Conservation (phyloP, 805 yeast genomes). For the Jamesozyma jinghongensis region DNA sequence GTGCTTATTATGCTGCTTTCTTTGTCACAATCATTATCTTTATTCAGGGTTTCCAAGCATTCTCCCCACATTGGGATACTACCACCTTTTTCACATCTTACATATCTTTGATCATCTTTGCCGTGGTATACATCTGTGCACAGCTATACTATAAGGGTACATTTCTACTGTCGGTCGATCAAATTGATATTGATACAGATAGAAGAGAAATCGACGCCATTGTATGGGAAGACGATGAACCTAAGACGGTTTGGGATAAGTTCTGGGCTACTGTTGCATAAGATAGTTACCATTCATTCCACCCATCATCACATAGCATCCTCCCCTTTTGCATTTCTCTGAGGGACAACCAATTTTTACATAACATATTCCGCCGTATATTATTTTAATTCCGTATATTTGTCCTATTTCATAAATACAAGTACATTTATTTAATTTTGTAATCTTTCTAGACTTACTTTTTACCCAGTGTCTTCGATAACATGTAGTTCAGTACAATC, state of each 20-base stretch:
- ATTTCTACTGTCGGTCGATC: constrained; percentile 40
- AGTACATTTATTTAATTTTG: too few relatives aligned
- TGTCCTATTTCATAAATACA: neutral
- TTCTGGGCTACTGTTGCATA: constrained; percentile 37
- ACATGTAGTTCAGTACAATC: too few relatives aligned
- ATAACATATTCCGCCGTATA: neutral
- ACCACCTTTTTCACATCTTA: constrained; percentile 55
- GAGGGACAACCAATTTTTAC: too few relatives aligned
- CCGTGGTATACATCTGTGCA: constrained; percentile 42
- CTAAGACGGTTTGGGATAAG: constrained; percentile 45
- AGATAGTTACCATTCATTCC: neutral
- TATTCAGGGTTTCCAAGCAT: constrained; percentile 60
- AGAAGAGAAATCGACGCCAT: constrained; percentile 50
- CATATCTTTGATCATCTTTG: constrained; percentile 50
- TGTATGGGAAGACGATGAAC: constrained; percentile 45
- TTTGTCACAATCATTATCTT: constrained; percentile 48
- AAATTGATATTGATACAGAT: constrained; percentile 57
- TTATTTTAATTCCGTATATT: neutral
- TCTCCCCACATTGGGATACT: constrained; percentile 45
- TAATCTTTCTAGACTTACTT: too few relatives aligned
- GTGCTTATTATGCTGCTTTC: constrained; percentile 51
- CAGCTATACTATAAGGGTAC: constrained; percentile 42
- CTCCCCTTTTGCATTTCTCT: too few relatives aligned
- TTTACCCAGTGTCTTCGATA: too few relatives aligned
- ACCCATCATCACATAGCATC: neutral